Base-by-base conservation (phyloP, 2,329 filamentous ascomycete species). In the Torrubiella hemipterigena region DNA sequence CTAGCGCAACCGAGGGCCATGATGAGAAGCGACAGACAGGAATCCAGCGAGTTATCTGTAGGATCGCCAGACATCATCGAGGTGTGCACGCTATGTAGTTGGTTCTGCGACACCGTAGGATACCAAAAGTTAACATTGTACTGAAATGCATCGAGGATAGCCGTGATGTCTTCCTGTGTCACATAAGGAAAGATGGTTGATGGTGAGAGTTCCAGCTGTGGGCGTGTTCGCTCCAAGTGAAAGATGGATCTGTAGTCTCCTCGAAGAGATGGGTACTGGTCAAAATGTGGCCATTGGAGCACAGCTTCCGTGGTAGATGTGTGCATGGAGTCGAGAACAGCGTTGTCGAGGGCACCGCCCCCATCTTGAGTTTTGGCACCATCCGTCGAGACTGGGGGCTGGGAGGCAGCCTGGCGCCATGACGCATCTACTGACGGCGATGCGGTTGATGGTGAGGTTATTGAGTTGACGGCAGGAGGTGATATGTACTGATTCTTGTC, bases 91-190 rank as follows among this genome's bases (percentile, higher is more conserved):
- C 40, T 42, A 2, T 49, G 39, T 1, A 65, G 42, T 17, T 59
- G 61, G 0, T 38, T 35, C 26, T 51, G 52, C 0, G 63, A 62
- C 49, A 66, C 56, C 6, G 61, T 65, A 0, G 65, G 66, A 33
- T 69, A 69, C 62, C 63, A 69, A 29, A 67, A 68, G 42, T 69
- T 70, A 25, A 68, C 49, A 20, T 55, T 59, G 3, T 47, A 45
- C 36, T 65, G 54, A 27, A 70, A 70, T 0, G 59, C 54, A 2
- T 51, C 44, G 0, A 68, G 42, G 5, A 64, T 56, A 0, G 44
- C 43, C 12, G 58, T 51, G 3, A 67, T 44, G 6, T 68, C 64
- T 2, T 54, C 47, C 0, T 52, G 40, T 2, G 54, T 54, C 5
- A 61, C 50, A 23, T 61, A 63, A 0, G 63, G 66, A 15, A 56